Percentiles rank a stretch among this genome's conserved stretches.
phyloP scores from a whole-genome alignment of 2,329 filamentous ascomycete species.

The Penicillium sp. region DNA sequence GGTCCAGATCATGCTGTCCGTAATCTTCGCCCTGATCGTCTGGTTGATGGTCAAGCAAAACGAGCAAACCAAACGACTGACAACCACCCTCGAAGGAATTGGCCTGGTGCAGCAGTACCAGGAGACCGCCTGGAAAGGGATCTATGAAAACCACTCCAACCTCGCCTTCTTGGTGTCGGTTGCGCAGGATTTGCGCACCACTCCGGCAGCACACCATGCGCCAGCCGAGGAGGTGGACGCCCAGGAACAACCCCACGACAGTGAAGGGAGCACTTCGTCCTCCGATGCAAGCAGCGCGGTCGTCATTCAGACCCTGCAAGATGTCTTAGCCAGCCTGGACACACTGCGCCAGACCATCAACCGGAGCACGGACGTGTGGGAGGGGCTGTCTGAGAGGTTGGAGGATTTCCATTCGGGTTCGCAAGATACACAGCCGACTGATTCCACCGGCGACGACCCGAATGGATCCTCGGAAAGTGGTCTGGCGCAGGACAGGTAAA shows the following conservation, averaged over 20 bases:
- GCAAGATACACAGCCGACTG: slow-evolving; percentile 4
- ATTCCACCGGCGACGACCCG: slow-evolving; percentile 2
- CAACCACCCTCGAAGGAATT: background rate
- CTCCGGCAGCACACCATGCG: background rate
- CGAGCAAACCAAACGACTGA: background rate
- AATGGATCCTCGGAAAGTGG: background rate
- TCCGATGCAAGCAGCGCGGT: background rate
- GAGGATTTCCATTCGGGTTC: background rate
- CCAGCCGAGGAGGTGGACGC: background rate
- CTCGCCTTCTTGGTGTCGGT: slow-evolving; percentile 1
- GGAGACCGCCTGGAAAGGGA: background rate
- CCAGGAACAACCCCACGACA: background rate
- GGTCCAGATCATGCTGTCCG: background rate
- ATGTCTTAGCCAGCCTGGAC: slow-evolving; percentile 4
- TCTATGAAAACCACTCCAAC: background rate
- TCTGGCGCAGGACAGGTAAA: background rate
- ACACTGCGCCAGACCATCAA: slow-evolving; percentile 3
- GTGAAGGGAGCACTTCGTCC: background rate
- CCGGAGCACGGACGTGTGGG: background rate
- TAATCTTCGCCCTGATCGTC: slow-evolving; percentile 2
- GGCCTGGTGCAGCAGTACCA: background rate
- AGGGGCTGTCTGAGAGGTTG: background rate
- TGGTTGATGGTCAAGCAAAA: slow-evolving; percentile 1
- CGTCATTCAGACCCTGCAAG: background rate
- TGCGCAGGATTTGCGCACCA: background rate